Base-by-base conservation (phyloP, 2,329 filamentous ascomycete species). In the Aspergillus calidoustus region DNA sequence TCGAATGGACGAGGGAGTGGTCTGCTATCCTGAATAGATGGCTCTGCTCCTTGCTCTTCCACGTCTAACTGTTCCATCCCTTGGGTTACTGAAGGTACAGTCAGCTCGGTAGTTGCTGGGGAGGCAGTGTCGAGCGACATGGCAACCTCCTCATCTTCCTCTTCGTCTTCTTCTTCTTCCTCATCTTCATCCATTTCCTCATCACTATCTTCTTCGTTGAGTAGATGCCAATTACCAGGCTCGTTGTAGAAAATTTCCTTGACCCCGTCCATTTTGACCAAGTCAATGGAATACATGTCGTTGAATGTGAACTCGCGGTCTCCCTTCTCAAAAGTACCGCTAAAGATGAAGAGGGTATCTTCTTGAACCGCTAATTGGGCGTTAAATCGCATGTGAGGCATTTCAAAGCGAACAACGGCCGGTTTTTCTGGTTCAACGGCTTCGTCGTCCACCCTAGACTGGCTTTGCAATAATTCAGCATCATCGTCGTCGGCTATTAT, bases 291-390 rank as follows among this genome's bases (percentile, higher is more conserved):
- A 78, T 96, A 96, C 77, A 99, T 83, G 71, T 99, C 95, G 69
- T 97, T 93, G 76, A 98, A 97, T 0, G 93, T 98, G 71, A 91
- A 97, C 76, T 99, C 95, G 23, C 92, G 86, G 71, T 99, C 95
- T 19, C 92, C 94, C 74, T 96, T 95, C 74, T 99, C 95, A 71
- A 91, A 97, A 0, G 94, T 99, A 19, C 95, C 95, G 31, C 95
- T 93, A 72, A 96, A 98, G 57, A 98, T 92, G 78, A 94, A 99
- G 1, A 98, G 83, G 8, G 91, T 88, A 74, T 99, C 95, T 67
- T 93, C 92, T 77, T 98, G 93, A 0, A 98, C 92, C 0, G 94
- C 88, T 44, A 98, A 80, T 68, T 95, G 91, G 1, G 93, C 89
- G 69, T 98, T 98, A 81, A 99, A 99, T 55, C 95, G 86, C 19